Base-by-base conservation (phyloP, 139 green algal species). In the Raphidocelis subcapitata region DNA sequence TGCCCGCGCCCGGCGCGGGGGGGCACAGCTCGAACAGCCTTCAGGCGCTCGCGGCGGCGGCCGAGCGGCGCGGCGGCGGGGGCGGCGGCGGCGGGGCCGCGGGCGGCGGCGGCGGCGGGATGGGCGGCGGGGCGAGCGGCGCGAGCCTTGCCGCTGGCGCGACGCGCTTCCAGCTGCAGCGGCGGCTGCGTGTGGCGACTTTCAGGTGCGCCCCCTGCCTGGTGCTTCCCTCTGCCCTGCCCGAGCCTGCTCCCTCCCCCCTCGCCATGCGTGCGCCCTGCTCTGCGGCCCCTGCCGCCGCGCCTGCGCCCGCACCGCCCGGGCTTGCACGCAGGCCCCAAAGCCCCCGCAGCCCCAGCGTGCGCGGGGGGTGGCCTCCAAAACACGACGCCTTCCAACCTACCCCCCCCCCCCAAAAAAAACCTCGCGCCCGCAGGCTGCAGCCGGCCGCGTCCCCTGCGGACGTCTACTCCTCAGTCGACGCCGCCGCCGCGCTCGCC, bases 401-500 rank as follows among this genome's bases (percentile, higher is more conserved):
- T 4, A 14, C 54, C 12, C 21, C 54, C 54, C 12, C 54, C 21
- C 10, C 54, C 15, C 54, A 61, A 26, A 61, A 12, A 26, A 28
- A 29, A 26, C 3, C 28, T 33, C 14, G n/a, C 26, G 3, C 1
- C 5, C 70, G 2, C 68, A 85, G 66, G 28, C 35, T 89, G 29
- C 57, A 63, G 5, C 60, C 88, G 26, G 82, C 85, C 0, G 10
- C 54, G 10, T 62, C 68, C 1, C 65, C 83, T 29, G 61, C 33
- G 15, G 79, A 93, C 51, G 66, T 97, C 55, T 93, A 87, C 71
- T 60, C 77, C 18, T 62, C 74, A 21, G 81, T 75, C 15, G 71
- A 92, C 66, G 75, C 74, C 3, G 86, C 94, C 32, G 83, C 84
- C n/a, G 77, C 93, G 47, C 76, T 94, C 24, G 62, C 65, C 33